Evolutionary conservation across 495 filamentous ascomycete genomes (phyloP).

Genomic region (Aspergillus carlsbadensis): DNA sequence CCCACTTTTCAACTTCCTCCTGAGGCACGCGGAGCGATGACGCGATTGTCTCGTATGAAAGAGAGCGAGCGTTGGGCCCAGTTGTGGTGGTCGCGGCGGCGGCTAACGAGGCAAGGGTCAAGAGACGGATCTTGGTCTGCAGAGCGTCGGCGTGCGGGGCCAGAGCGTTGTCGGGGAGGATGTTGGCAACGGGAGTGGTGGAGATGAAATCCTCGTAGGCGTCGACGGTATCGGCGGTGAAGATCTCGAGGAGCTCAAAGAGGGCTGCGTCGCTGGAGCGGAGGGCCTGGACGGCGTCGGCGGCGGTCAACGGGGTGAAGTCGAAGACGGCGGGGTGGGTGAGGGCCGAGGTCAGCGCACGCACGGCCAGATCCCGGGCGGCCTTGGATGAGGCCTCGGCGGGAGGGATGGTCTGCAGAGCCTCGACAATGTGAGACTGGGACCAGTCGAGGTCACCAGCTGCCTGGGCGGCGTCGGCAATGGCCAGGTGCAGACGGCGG

Average conservation of each 20-base stretch:
- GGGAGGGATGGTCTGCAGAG: slow-evolving; percentile 79
- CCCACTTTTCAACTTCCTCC: slow-evolving; percentile 94
- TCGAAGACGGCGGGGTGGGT: slow-evolving; percentile 76
- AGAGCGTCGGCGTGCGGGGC: slow-evolving; percentile 71
- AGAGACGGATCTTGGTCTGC: slow-evolving; percentile 89
- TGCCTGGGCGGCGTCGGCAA: slow-evolving; percentile 76
- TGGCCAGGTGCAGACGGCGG: slow-evolving; percentile 74
- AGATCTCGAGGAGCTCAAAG: slow-evolving; percentile 91
- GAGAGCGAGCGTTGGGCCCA: slow-evolving; percentile 64
- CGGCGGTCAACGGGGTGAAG: slow-evolving; percentile 87
- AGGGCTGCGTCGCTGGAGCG: slow-evolving; percentile 76
- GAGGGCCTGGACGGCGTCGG: slow-evolving; percentile 84
- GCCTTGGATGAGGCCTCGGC: slow-evolving; percentile 65
- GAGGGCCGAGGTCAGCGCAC: slow-evolving; percentile 80
- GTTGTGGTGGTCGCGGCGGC: slow-evolving; percentile 53
- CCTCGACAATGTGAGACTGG: slow-evolving; percentile 79
- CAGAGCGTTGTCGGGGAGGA: slow-evolving; percentile 42
- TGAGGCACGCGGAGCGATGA: slow-evolving; percentile 75
- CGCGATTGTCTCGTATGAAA: slow-evolving; percentile 81
- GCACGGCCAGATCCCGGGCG: slow-evolving; percentile 77
- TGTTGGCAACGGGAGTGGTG: slow-evolving; percentile 40
- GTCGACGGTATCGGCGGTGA: slow-evolving; percentile 87
- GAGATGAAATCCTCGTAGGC: slow-evolving; percentile 88
- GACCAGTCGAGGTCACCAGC: slow-evolving; percentile 73
- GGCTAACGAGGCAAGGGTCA: slow-evolving; percentile 87